Evolutionary conservation across 768 basidiomycete species (phyloP).

Genomic region (Hericium coralloides): DNA sequence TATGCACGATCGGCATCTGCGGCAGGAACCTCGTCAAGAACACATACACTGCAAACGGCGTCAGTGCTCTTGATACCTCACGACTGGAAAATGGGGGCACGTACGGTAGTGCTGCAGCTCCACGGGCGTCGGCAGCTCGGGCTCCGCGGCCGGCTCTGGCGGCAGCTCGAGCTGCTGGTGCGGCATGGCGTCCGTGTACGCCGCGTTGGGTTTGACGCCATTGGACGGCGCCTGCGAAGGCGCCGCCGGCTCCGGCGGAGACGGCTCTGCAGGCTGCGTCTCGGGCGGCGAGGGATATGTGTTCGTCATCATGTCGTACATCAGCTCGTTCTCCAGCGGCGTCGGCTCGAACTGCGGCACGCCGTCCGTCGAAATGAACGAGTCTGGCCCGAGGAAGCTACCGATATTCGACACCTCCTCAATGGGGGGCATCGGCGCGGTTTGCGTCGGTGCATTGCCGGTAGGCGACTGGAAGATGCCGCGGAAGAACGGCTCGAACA

Average conservation of each 20-base stretch:
- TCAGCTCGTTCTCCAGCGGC: background rate
- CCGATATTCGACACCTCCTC: too few species aligned
- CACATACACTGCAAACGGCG: constrained; percentile 30
- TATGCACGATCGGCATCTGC: constrained; percentile 50
- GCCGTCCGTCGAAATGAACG: background rate
- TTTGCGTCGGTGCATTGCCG: background rate
- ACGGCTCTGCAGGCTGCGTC: background rate
- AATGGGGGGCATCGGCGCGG: background rate
- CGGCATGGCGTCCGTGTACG: background rate
- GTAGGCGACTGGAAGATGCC: constrained; percentile 13
- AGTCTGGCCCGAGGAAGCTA: background rate
- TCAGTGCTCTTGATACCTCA: background rate
- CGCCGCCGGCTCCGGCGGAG: background rate
- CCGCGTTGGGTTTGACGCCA: constrained; percentile 1
- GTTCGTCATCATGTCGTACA: constrained; percentile 7
- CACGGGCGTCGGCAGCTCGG: constrained; percentile 25
- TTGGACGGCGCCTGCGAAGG: too few species aligned
- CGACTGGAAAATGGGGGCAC: constrained; percentile 17
- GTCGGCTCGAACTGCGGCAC: background rate
- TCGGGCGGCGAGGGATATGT: background rate
- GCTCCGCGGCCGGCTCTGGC: background rate
- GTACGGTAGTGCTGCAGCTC: constrained; percentile 52
- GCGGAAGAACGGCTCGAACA: constrained; percentile 24
- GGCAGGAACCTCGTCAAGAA: constrained; percentile 46
- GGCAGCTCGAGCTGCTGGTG: background rate